Evolutionary conservation across 1,284 basidiomycete genomes (phyloP), one percentile per base, ranked within the genome.

Genomic region (Fomitiporia mediterranea): DNA sequence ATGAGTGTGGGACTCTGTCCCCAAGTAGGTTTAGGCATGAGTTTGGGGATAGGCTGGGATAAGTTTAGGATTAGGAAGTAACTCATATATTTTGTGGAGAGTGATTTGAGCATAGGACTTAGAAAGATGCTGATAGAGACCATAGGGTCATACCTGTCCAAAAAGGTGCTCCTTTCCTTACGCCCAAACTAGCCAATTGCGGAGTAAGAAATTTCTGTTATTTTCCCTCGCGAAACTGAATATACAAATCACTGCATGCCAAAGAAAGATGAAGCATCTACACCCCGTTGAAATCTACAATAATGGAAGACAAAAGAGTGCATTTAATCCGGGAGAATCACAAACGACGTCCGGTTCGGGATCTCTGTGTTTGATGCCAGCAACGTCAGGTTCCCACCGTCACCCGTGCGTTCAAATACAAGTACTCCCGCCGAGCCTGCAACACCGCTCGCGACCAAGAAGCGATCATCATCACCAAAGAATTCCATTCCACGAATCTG

Each of bases 401-500:
- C 70, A n/a, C 83, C 73, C 7, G 73, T 77, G 48, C 83, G 73
- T 67, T 72, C 68, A 60, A 80, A 76, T 32, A 86, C 70, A 55
- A 79, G 74, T 9, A 82, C 76, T 1, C 84, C 84, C 0, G 76
- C 81, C 1, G 43, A 30, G 25, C 79, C 79, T 2, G 72, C 75
- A 48, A 73, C 72, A 2, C 83, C 82, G 19, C 73, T 73, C 35
- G 81, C 81, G 44, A 82, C 72, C 40, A 87, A 68, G 64, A 78
- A 86, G 63, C 78, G 74, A 40, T 69, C 67, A 53, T 81, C 77
- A 5, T 74, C 74, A 4, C 78, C 77, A 5, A 82, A 80, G 49
- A 85, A 72, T 65, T 76, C 72, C 79, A 86, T 84, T 2, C 82
- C 83, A 27, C 84, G 73, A 51, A 85, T 76, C 65, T 84, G 81